Evolutionary conservation across 2,329 filamentous ascomycete species (phyloP).

Genomic region (Pezicula rhizophila): DNA sequence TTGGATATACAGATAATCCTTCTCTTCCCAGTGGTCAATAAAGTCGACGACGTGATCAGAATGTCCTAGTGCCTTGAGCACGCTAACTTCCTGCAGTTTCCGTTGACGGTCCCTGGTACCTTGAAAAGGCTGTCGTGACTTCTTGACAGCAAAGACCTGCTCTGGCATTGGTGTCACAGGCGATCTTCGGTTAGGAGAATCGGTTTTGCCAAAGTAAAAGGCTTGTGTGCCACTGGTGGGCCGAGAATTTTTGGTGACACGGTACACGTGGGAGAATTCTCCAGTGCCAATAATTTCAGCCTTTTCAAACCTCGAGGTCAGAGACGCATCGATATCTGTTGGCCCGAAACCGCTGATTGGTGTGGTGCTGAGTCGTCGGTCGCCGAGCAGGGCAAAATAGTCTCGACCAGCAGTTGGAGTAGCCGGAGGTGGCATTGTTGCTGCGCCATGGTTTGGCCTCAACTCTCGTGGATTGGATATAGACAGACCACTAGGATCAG

Average conservation of each 20-base stretch:
- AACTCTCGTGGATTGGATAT: conserved; percentile 58
- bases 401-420: conserved; percentile 67
- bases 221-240: conserved; percentile 36
- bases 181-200: conserved; percentile 43
- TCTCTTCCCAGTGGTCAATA: conserved; percentile 81
- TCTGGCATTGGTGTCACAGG: conserved; percentile 48
- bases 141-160: conserved; percentile 87
- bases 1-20: conserved; percentile 87
- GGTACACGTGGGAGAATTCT: conserved; percentile 90
- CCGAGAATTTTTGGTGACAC: conserved; percentile 49
- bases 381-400: conserved; percentile 48
- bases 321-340: conserved; percentile 67
- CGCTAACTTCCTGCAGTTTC: conserved; percentile 77
- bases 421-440: conserved; percentile 57
- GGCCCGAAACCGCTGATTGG: conserved; percentile 64
- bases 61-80: conserved; percentile 69
- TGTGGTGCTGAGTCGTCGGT: conserved; percentile 57
- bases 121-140: conserved; percentile 72
- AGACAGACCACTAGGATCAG: conserved; percentile 76
- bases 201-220: conserved; percentile 32
- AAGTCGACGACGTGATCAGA: conserved; percentile 83
- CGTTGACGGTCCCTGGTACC: conserved; percentile 74
- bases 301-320: conserved; percentile 72
- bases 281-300: conserved; percentile 78
- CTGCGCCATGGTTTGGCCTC: conserved; percentile 6